A percentile compares a stretch with the other conserved stretches of the same genome.
phyloP scores from a whole-genome alignment of 2,329 filamentous ascomycete species.

The Fonsecaea monophora region DNA sequence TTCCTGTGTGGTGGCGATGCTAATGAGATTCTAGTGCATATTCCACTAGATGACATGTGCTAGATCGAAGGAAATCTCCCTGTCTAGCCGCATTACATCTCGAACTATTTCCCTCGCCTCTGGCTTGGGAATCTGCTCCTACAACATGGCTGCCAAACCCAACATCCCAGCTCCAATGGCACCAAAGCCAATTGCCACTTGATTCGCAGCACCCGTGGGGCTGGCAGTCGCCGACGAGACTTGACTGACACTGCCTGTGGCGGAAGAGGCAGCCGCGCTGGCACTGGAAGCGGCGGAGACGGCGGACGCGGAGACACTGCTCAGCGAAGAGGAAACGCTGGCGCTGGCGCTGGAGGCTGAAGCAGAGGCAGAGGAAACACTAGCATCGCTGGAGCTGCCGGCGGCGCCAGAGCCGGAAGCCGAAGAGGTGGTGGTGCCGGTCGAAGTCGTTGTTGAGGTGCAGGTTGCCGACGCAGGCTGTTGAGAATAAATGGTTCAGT shows the following conservation, averaged over 20 bases:
- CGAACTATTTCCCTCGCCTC: neutral
- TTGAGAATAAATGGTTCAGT: conserved; percentile 37
- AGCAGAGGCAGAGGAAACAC: conserved; percentile 22
- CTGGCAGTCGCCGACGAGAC: conserved; percentile 13
- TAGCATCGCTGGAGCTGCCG: conserved; percentile 28
- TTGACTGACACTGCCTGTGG: neutral
- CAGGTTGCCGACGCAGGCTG: conserved; percentile 31
- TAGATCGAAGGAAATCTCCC: neutral
- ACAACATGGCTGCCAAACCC: conserved; percentile 35
- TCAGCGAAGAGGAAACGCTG: conserved; percentile 13
- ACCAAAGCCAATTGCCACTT: conserved; percentile 24
- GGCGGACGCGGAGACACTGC: conserved; percentile 9
- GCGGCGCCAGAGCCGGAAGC: conserved; percentile 21
- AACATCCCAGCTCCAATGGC: conserved; percentile 31
- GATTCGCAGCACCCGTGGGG: conserved; percentile 25
- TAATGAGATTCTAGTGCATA: conserved; percentile 1
- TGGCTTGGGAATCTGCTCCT: conserved; percentile 5
- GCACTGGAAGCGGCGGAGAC: conserved; percentile 13
- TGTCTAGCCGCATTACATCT: neutral
- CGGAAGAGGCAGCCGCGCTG: conserved; percentile 13
- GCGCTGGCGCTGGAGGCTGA: conserved; percentile 10
- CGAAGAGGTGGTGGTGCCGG: conserved; percentile 31
- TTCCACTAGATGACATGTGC: neutral
- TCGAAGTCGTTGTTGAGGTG: conserved; percentile 18
- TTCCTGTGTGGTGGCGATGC: neutral